These are phyloP conservation scores for Starmera pachycereana DNA, from an alignment of 805 yeast species.

Conservation along the genomic window DNA sequence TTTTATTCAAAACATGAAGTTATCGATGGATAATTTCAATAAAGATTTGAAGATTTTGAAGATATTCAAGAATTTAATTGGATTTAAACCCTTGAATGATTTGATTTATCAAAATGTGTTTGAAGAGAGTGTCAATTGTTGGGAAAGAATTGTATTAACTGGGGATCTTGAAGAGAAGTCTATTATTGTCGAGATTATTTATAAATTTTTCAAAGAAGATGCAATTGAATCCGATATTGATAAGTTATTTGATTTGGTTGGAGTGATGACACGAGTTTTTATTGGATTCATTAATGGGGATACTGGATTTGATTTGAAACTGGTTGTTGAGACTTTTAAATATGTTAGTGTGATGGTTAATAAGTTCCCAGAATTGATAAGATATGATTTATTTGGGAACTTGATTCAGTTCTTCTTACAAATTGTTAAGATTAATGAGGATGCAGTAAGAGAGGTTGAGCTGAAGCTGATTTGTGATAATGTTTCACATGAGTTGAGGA, in stretches of 20 bases:
- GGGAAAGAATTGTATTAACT: slow-evolving; percentile 60
- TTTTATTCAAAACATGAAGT: too few relatives aligned
- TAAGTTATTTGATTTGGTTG: slow-evolving; percentile 69
- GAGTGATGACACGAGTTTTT: slow-evolving; percentile 29
- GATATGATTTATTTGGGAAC: slow-evolving; percentile 63
- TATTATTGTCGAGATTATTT: slow-evolving; percentile 44
- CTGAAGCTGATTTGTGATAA: too few relatives aligned
- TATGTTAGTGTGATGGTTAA: slow-evolving; percentile 48
- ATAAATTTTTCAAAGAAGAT: slow-evolving; percentile 38
- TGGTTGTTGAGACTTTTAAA: too few relatives aligned
- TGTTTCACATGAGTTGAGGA: too few relatives aligned
- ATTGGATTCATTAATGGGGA: too few relatives aligned
- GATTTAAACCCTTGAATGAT: slow-evolving; percentile 43
- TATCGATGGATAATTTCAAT: too few relatives aligned
- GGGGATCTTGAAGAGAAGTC: slow-evolving; percentile 38
- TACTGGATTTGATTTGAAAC: too few relatives aligned
- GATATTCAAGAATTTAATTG: slow-evolving; percentile 47
- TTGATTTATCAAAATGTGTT: slow-evolving; percentile 61
- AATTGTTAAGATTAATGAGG: too few relatives aligned
- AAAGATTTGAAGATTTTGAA: slow-evolving; percentile 28
- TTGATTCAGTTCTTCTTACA: slow-evolving; percentile 44
- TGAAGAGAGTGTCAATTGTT: slow-evolving; percentile 62
- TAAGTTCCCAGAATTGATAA: slow-evolving; percentile 57
- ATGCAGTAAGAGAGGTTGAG: too few relatives aligned
- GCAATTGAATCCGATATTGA: slow-evolving; percentile 50